phyloP scores from a whole-genome alignment of 352 stramenopile genomes.

The Pythium dissimile region DNA sequence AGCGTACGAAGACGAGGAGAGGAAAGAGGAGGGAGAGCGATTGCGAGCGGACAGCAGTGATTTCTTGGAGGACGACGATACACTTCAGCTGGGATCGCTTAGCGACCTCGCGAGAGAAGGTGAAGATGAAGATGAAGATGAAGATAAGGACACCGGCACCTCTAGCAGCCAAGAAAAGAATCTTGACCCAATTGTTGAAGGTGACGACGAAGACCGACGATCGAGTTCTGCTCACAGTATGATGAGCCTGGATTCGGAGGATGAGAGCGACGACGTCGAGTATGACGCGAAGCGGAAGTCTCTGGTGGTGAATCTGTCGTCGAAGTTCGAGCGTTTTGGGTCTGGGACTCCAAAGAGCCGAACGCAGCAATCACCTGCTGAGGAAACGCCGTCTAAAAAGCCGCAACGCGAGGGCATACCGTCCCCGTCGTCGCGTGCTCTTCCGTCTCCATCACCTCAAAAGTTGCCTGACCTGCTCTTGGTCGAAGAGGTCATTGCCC shows the following conservation, averaged over 20 bases:
- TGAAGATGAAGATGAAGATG: constrained; percentile 18
- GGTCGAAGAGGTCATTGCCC: constrained; percentile 15
- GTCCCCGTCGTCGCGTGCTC: background rate
- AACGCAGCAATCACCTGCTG: background rate
- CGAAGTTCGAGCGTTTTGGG: constrained; percentile 67
- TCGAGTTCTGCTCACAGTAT: constrained; percentile 52
- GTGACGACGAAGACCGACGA: constrained; percentile 43
- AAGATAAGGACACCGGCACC: constrained; percentile 4
- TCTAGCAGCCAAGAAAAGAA: constrained; percentile 17
- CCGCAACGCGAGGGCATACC: background rate
- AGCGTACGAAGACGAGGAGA: constrained; percentile 19
- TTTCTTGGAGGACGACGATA: constrained; percentile 4
- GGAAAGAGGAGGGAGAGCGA: background rate
- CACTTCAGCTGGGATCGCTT: constrained; percentile 12
- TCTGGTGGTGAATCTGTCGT: constrained; percentile 69
- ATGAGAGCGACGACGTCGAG: constrained; percentile 64
- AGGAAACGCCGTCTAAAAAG: background rate
- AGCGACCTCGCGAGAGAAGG: constrained; percentile 23
- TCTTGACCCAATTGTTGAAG: constrained; percentile 64
- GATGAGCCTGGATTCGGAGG: constrained; percentile 69
- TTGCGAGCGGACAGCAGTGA: background rate
- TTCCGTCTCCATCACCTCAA: constrained; percentile 5
- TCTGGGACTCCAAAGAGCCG: constrained; percentile 17
- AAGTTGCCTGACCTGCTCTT: constrained; percentile 13
- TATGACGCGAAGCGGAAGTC: constrained; percentile 46